phyloP scores from a whole-genome alignment of 306 rosid genomes.

The Crotalaria pallida region DNA sequence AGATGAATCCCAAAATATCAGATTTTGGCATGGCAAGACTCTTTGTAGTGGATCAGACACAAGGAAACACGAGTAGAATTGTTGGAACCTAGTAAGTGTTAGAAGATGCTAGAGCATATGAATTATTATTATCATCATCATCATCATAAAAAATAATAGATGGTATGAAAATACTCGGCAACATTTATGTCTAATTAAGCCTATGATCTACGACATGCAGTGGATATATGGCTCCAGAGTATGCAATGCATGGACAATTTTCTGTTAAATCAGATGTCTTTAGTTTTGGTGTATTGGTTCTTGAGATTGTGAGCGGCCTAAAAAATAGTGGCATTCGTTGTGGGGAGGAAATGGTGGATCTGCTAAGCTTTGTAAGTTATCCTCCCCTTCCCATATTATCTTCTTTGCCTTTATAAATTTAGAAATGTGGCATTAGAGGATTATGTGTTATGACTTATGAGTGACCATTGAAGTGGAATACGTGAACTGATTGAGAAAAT shows the following conservation, averaged over 20 bases:
- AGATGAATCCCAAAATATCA: conserved; percentile 34
- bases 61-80: conserved; percentile 25
- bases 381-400: background rate
- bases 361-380: conserved; percentile 36
- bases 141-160: too few species aligned
- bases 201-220: background rate
- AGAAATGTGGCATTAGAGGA: too few species aligned
- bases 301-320: conserved; percentile 43
- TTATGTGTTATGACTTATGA: too few species aligned
- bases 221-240: conserved; percentile 61
- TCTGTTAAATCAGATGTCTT: conserved; percentile 41
- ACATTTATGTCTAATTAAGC: too few species aligned
- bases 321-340: conserved; percentile 2
- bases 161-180: too few species aligned
- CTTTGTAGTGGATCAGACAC: conserved; percentile 28
- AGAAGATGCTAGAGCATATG: background rate
- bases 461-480: background rate
- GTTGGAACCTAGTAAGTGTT: conserved; percentile 37
- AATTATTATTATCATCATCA: too few species aligned
- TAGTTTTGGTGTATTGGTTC: conserved; percentile 38
- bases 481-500: background rate
- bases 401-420: too few species aligned
- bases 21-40: conserved; percentile 41
- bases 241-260: conserved; percentile 31
- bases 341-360: background rate